Evolutionary conservation across 192 early-diverging fungal species (phyloP).

Genomic region (Backusella australiensis): DNA sequence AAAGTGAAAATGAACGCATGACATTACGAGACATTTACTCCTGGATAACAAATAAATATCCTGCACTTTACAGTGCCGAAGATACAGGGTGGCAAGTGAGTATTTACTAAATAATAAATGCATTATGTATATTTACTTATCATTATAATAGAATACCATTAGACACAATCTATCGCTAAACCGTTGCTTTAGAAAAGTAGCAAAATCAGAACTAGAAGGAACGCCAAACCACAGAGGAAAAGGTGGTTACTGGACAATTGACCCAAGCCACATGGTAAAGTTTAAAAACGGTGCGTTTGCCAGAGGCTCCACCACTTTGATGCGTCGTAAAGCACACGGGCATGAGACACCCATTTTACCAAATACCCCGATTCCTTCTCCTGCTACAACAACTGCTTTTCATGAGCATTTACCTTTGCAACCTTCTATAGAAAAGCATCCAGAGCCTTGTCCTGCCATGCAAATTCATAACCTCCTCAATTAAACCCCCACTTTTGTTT

Average conservation of each 20-base stretch:
- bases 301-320: constrained; percentile 24
- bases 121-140: not conserved
- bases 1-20: constrained; percentile 55
- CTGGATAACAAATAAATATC: constrained; percentile 75
- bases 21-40: constrained; percentile 87
- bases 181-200: constrained; percentile 71
- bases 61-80: constrained; percentile 67
- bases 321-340: constrained; percentile 14
- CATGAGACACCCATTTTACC: not conserved
- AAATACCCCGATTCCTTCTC: not conserved
- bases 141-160: constrained; percentile 72
- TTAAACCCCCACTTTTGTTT: not conserved
- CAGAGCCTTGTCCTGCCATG: constrained; percentile 11
- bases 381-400: not conserved
- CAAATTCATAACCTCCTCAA: constrained; percentile 29
- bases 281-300: constrained; percentile 41
- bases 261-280: constrained; percentile 29
- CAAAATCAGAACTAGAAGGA: constrained; percentile 53
- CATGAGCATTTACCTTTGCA: not conserved
- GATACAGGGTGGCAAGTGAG: constrained; percentile 81
- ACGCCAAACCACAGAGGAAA: constrained; percentile 50
- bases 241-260: constrained; percentile 68
- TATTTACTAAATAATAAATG: not conserved
- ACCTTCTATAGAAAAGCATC: not conserved
- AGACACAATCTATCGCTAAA: constrained; percentile 91